Evolutionary conservation across 2,329 filamentous ascomycete genomes (phyloP).

Genomic region (Sporothrix sp.): DNA sequence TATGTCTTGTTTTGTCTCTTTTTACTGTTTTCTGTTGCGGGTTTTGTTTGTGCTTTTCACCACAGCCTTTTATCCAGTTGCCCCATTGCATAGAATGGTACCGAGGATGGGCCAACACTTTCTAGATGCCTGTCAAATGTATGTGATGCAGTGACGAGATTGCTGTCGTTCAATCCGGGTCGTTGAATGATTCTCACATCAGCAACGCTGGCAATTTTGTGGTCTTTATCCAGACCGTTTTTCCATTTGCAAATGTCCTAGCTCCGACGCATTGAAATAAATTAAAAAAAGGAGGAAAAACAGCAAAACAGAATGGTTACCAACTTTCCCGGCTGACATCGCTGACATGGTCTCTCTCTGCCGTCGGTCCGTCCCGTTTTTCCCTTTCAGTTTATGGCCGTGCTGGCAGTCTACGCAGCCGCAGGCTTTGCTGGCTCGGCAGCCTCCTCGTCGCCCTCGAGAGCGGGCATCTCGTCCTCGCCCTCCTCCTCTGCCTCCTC

Average conservation of each 20-base stretch:
- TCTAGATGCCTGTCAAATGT: not conserved
- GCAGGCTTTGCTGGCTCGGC: constrained; percentile 20
- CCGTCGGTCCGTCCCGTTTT: too few relatives aligned
- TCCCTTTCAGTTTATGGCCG: too few relatives aligned
- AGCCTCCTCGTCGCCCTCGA: constrained; percentile 47
- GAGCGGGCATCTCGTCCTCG: constrained; percentile 76
- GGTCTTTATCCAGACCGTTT: not conserved
- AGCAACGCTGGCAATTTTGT: too few relatives aligned
- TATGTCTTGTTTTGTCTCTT: not conserved
- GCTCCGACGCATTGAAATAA: not conserved
- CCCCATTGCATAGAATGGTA: constrained; percentile 5
- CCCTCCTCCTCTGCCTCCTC: constrained; percentile 48
- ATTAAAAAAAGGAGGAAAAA: constrained; percentile 6
- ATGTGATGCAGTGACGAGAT: too few relatives aligned
- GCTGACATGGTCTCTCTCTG: too few relatives aligned
- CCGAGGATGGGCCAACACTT: not conserved
- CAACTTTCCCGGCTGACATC: too few relatives aligned
- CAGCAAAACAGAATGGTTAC: not conserved
- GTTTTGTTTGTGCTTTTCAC: not conserved
- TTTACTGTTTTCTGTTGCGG: not conserved
- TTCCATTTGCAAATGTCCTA: not conserved
- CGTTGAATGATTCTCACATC: too few relatives aligned
- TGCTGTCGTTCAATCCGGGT: too few relatives aligned
- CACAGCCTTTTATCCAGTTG: not conserved
- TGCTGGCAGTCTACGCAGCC: too few relatives aligned